A percentile compares a stretch with the other conserved stretches of the same genome.
phyloP scores from a whole-genome alignment of 2,329 filamentous ascomycete species.

The Phaeosphaeria sp. region DNA sequence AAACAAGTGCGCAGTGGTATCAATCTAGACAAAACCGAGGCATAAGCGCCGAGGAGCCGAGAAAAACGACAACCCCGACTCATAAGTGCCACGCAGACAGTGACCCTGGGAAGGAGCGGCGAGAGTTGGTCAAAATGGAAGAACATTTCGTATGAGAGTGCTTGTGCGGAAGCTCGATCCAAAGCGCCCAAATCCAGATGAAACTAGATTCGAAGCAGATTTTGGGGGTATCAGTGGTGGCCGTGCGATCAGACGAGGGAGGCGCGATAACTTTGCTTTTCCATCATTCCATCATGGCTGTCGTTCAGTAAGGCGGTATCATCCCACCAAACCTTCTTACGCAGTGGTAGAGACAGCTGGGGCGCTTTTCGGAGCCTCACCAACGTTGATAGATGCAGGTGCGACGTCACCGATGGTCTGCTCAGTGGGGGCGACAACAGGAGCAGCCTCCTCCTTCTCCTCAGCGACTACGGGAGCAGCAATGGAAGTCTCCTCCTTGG shows the following conservation, averaged over 20 bases:
- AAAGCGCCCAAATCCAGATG: slow-evolving; percentile 15
- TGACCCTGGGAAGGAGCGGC: slow-evolving; percentile 37
- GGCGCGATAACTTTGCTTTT: slow-evolving; percentile 49
- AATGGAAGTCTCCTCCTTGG: slow-evolving; percentile 21
- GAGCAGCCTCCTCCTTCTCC: slow-evolving; percentile 38
- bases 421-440: slow-evolving; percentile 31
- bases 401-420: slow-evolving; percentile 48
- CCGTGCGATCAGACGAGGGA: slow-evolving; percentile 50
- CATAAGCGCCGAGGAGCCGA: slow-evolving; percentile 42
- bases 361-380: slow-evolving; percentile 49
- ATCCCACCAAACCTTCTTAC: slow-evolving; percentile 52
- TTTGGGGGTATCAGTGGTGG: slow-evolving; percentile 43
- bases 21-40: slow-evolving; percentile 51
- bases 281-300: slow-evolving; percentile 52
- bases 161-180: slow-evolving; percentile 40
- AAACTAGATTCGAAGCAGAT: slow-evolving; percentile 31
- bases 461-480: slow-evolving; percentile 26
- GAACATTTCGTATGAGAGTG: slow-evolving; percentile 38
- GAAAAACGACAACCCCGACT: slow-evolving; percentile 36
- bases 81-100: slow-evolving; percentile 44
- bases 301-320: slow-evolving; percentile 46
- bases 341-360: slow-evolving; percentile 50
- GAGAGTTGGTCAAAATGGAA: slow-evolving; percentile 36
- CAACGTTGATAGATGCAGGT: slow-evolving; percentile 48
- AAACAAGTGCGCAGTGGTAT: slow-evolving; percentile 51